phyloP scores from a whole-genome alignment of 495 filamentous ascomycete species.

The Tuber calosporum region DNA sequence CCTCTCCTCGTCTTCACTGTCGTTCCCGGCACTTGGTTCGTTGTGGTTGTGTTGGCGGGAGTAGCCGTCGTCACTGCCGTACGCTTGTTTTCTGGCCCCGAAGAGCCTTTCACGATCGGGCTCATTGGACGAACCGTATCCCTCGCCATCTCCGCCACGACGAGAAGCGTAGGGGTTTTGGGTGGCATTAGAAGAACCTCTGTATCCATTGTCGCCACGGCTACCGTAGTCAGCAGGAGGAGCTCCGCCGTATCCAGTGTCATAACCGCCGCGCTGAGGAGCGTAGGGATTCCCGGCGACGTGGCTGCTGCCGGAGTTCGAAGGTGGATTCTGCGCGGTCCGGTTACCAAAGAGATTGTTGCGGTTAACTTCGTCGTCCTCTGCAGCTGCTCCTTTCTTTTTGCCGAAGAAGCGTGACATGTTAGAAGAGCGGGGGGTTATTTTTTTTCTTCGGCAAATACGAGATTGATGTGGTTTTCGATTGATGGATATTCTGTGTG shows the following conservation, averaged over 20 bases:
- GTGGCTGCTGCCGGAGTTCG: not conserved
- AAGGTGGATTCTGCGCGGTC: not conserved
- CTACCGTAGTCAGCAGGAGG: not conserved
- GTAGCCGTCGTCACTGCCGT: too few relatives aligned
- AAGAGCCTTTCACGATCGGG: too few relatives aligned
- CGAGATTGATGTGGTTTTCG: not conserved
- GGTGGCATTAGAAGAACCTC: too few relatives aligned
- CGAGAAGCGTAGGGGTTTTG: conserved; percentile 37
- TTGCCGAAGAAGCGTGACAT: conserved; percentile 22
- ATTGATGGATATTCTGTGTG: not conserved
- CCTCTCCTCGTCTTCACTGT: conserved; percentile 58
- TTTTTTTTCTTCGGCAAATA: not conserved
- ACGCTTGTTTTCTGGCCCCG: too few relatives aligned
- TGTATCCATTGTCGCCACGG: not conserved
- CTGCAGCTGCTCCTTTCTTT: conserved; percentile 17
- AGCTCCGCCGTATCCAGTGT: not conserved
- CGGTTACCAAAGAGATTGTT: conserved; percentile 25
- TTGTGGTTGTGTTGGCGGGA: too few relatives aligned
- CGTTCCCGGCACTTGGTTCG: too few relatives aligned
- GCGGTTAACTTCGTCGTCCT: conserved; percentile 23
- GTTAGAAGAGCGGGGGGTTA: not conserved
- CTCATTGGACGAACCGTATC: too few relatives aligned
- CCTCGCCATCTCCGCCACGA: conserved; percentile 37
- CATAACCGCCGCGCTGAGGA: too few relatives aligned
- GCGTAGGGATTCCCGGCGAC: not conserved